Percentiles rank a stretch among this genome's conserved stretches.
Conservation (phyloP, 163 green algal genomes). For the Scenedesmus sp. region DNA sequence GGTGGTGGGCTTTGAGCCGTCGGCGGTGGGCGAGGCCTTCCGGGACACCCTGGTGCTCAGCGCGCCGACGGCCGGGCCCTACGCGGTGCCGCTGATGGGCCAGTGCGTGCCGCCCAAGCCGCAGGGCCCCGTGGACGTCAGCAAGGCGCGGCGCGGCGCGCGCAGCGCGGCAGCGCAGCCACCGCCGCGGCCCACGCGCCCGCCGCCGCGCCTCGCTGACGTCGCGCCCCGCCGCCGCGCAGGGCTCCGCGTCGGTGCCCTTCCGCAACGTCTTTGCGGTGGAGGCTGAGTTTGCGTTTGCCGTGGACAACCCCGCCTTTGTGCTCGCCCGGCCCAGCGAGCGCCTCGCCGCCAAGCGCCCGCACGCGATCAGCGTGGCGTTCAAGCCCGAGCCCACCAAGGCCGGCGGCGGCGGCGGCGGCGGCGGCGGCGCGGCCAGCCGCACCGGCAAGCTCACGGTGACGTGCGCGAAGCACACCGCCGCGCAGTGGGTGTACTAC, state of each 20-base stretch:
- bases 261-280: slow-evolving; percentile 83
- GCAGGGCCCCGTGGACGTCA: slow-evolving; percentile 73
- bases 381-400: slow-evolving; percentile 63
- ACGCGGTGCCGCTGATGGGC: slow-evolving; percentile 73
- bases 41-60: slow-evolving; percentile 69
- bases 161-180: too few species aligned
- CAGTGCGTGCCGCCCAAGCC: slow-evolving; percentile 78
- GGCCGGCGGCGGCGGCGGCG: background rate
- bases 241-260: slow-evolving; percentile 57
- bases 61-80: slow-evolving; percentile 63
- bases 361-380: slow-evolving; percentile 61
- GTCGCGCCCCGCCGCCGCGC: background rate
- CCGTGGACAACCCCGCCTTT: slow-evolving; percentile 83
- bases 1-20: slow-evolving; percentile 80
- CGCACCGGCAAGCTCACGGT: slow-evolving; percentile 79
- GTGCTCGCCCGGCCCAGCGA: slow-evolving; percentile 61
- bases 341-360: slow-evolving; percentile 76
- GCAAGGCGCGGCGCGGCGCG: slow-evolving; percentile 23
- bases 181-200: too few species aligned
- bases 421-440: slow-evolving; percentile 35
- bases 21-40: slow-evolving; percentile 65
- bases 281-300: slow-evolving; percentile 72
- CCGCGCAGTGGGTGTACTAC: slow-evolving; percentile 80
- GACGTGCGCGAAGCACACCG: slow-evolving; percentile 67
- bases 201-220: too few species aligned